Base-by-base conservation (phyloP, 108 stramenopile genomes). In the Pseudonitzschia delicatissima region DNA sequence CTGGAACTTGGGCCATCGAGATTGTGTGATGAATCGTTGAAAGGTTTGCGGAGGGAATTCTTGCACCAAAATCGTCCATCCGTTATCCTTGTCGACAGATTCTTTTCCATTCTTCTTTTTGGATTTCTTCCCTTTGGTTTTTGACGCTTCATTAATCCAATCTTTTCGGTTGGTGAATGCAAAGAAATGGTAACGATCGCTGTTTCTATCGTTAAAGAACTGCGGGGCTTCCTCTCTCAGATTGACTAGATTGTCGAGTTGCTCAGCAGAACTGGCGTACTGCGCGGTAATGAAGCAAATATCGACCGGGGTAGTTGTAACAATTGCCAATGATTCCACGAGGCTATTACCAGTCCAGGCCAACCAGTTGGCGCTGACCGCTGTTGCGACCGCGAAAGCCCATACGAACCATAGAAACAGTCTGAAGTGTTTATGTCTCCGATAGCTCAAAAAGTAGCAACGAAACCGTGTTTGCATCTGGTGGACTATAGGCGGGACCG, bases 1-100 rank as follows among this genome's bases (percentile, higher is more conserved):
- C 42, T 64, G 45, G 57, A 73, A 73, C 35, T 73, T 73, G 23
- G 57, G 57, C 39, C 34, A 59, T 39, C 72, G 64, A 4, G 59
- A 62, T 27, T 62, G 49, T 5, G 64, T 73, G 31, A 73, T 73
- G 47, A 45, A 50, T 26, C 72, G 53, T 33, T 55, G 53, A 27
- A 55, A 55, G 11, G 25, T 32, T 9, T 55, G 25, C 15, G 53
- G 53, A 33, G 53, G 53, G 15, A 55, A 55, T 33, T 55, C 53
- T 55, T 55, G 29, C 32, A 55, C 31, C 32, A 55, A 27, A 11
- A 55, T 55, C 13, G 53, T 55, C 53, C 53, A 55, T 4, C 53
- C 53, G 53, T 55, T 55, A 8, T 55, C 53, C 9, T 55, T 55
- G 8, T 27, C 29, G n/a, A 28, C 31, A 11, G 0, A 8, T 33